Evolutionary conservation across 495 filamentous ascomycete species (phyloP).

Genomic region (Neurospora sp.): DNA sequence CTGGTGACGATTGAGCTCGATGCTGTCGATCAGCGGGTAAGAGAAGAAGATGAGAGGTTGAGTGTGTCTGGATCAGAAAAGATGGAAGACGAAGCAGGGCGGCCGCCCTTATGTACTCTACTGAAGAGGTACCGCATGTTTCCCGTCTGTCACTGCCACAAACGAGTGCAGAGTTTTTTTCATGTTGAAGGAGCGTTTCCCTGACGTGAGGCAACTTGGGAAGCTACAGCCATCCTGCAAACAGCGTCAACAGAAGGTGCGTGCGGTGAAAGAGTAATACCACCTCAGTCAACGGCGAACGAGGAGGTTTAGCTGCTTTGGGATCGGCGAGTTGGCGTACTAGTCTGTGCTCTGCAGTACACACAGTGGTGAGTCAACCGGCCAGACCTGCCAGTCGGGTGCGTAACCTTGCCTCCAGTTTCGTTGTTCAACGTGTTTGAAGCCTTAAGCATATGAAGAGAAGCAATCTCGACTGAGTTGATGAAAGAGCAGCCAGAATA

Average conservation of each 20-base stretch:
- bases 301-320: not conserved
- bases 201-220: not conserved
- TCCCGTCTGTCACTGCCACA: not conserved
- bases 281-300: not conserved
- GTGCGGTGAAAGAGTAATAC: not conserved
- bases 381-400: not conserved
- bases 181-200: not conserved
- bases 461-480: not conserved
- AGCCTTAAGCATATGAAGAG: not conserved
- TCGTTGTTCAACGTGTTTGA: not conserved
- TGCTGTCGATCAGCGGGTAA: not conserved
- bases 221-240: not conserved
- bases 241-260: not conserved
- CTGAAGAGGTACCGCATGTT: not conserved
- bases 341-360: not conserved
- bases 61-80: not conserved
- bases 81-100: not conserved
- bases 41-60: not conserved
- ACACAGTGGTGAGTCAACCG: not conserved
- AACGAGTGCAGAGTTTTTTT: not conserved
- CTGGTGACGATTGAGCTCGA: not conserved
- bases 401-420: not conserved
- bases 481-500: not conserved
- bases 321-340: not conserved
- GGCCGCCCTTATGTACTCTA: not conserved